A percentile compares a stretch with the other conserved stretches of the same genome.
Conservation (phyloP, 2,329 filamentous ascomycete species). For the Cladosporium sp. region DNA sequence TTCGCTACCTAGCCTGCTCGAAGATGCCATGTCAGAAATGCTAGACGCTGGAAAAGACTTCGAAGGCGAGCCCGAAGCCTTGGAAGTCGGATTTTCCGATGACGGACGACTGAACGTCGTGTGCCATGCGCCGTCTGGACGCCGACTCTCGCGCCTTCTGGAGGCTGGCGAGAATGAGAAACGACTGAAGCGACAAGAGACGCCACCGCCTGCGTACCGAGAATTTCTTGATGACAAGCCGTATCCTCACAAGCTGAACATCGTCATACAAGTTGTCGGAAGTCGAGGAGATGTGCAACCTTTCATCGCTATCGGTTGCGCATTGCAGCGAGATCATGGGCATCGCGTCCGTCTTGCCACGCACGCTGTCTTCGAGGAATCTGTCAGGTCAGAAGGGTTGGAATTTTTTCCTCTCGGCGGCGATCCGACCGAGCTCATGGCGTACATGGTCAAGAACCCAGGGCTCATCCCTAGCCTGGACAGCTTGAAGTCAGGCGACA, state of each 20-base stretch:
- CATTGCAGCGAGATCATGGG: conserved; percentile 60
- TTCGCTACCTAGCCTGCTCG: no score
- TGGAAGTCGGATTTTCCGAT: not conserved
- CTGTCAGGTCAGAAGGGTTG: conserved; percentile 65
- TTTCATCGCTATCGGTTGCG: conserved; percentile 67
- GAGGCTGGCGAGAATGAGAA: not conserved
- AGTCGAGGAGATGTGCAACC: conserved; percentile 73
- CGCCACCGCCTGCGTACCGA: not conserved
- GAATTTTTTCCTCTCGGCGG: conserved; percentile 77
- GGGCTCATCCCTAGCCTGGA: conserved; percentile 27
- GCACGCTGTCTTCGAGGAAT: conserved; percentile 62
- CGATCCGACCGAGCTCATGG: conserved; percentile 69
- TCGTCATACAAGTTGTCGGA: conserved; percentile 72
- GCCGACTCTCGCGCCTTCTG: conserved; percentile 4
- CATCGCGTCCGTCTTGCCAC: conserved; percentile 73
- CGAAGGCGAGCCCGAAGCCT: not conserved
- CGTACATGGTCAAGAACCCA: conserved; percentile 33
- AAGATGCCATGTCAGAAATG: no score
- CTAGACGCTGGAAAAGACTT: no score
- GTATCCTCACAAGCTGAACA: conserved; percentile 45
- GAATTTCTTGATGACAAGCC: not conserved
- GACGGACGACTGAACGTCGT: conserved; percentile 2
- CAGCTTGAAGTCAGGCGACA: conserved; percentile 24
- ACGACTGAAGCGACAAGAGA: not conserved
- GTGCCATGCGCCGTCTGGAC: conserved; percentile 4